phyloP scores from a whole-genome alignment of 768 basidiomycete genomes.

The Tulasnella sp. region DNA sequence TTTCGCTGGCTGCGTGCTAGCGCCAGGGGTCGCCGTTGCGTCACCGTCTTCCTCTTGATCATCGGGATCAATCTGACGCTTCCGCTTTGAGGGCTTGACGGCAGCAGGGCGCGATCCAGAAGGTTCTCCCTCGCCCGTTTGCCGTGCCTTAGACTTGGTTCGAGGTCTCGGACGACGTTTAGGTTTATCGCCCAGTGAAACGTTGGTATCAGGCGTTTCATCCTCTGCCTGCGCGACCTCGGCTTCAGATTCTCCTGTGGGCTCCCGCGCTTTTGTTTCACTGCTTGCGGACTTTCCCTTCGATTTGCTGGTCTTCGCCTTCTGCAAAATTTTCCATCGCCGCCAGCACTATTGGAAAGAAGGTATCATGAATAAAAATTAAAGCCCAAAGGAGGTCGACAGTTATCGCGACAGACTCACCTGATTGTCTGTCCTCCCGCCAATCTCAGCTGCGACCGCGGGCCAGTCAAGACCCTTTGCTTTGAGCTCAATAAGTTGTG shows the following conservation, averaged over 20 bases:
- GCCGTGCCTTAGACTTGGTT: neutral
- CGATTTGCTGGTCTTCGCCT: neutral
- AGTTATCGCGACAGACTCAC: neutral
- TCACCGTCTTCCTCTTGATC: too few relatives aligned
- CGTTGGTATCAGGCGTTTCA: neutral
- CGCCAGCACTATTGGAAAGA: neutral
- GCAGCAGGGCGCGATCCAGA: neutral
- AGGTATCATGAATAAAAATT: neutral
- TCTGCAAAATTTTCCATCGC: neutral
- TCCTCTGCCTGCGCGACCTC: neutral
- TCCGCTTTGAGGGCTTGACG: neutral
- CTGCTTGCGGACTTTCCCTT: neutral
- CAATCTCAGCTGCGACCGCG: neutral
- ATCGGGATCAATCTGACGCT: neutral
- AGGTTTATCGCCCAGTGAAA: neutral
- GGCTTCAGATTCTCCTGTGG: neutral
- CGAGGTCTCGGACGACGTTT: neutral
- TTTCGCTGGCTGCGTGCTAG: neutral
- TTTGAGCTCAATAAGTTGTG: neutral
- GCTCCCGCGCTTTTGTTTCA: neutral
- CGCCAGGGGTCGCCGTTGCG: too few relatives aligned
- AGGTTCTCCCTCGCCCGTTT: neutral
- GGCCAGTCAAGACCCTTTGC: neutral
- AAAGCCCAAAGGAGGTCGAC: neutral
- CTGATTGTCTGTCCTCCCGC: conserved; percentile 9